phyloP scores from a whole-genome alignment of 768 basidiomycete species.

The Phylloporus arenicola region DNA sequence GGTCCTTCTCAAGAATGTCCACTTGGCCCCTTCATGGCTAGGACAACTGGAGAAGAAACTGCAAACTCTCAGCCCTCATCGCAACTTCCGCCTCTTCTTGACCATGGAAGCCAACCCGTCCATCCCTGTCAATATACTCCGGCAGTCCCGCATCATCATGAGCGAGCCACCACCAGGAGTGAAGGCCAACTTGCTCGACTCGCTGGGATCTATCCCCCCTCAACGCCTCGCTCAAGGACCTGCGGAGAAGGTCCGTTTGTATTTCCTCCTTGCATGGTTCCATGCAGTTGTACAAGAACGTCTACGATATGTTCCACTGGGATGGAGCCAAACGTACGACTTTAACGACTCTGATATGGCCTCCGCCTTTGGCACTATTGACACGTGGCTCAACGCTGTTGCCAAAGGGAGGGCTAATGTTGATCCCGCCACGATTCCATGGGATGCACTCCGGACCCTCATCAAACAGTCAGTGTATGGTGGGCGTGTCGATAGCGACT shows the following conservation, averaged over 20 bases:
- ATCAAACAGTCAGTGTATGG: constrained; percentile 97
- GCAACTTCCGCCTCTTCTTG: constrained; percentile 92
- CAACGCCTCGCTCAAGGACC: constrained; percentile 79
- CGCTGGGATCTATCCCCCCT: constrained; percentile 66
- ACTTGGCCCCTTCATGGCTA: constrained; percentile 93
- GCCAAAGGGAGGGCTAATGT: constrained; percentile 90
- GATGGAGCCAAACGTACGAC: constrained; percentile 96
- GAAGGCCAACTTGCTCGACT: constrained; percentile 93
- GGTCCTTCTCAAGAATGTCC: constrained; percentile 97
- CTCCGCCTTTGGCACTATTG: constrained; percentile 87
- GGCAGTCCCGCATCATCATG: constrained; percentile 95
- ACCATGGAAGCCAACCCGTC: constrained; percentile 96
- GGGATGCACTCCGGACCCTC: constrained; percentile 89
- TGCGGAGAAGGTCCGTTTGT: constrained; percentile 85
- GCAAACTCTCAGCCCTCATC: constrained; percentile 84
- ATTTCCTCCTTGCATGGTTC: constrained; percentile 98
- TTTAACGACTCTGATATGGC: constrained; percentile 99
- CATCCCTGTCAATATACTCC: constrained; percentile 94
- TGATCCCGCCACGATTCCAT: constrained; percentile 87
- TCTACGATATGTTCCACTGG: constrained; percentile 89
- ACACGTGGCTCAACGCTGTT: constrained; percentile 75
- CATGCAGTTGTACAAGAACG: constrained; percentile 97
- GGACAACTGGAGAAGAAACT: constrained; percentile 95
- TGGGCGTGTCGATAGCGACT: constrained; percentile 89
- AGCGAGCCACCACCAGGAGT: constrained; percentile 97